Base-by-base conservation (phyloP, 805 yeast species). In the Hemisphaericaspora nanyangensis region DNA sequence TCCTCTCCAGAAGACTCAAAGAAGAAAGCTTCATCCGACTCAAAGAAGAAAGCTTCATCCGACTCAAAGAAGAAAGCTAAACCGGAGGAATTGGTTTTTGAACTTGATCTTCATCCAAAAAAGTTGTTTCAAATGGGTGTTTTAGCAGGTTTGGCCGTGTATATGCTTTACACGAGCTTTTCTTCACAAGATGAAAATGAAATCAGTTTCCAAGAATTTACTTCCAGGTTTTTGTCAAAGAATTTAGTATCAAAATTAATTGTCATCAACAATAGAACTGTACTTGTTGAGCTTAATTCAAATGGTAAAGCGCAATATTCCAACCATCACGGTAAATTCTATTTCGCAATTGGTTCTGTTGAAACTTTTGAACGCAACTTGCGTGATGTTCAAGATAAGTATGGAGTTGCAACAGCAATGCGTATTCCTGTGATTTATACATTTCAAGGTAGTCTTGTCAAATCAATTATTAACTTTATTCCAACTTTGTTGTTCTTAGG, bases 401-500 rank as follows among this genome's bases (percentile, higher is more conserved):
- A 79, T 38, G 72, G 74, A 1, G 76, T 85, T 26, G 77, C 81
- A 3, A 73, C 76, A 8, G 72, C 66, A 41, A 77, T 83, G 48
- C 74, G 86, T 47, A 69, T 91, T 22, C 99, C 99, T 0, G 89
- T 95, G 3, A 65, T 82, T 2, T 93, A 87, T 59, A 74, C 79
- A 24, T 79, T 77, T 46, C 87, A 82, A 57, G 87, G 89, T 1
- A 79, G 82, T 45, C 56, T 82, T 48, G 63, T 78, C 17, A 79
- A 81, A 37, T 71, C 82, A 28, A 46, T 86, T 22, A 66, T 81
- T 47, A 88, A 89, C 48, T 79, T 91, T 38, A 56, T 91, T 36
- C 99, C 99, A n/a, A 91, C 99, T 1, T 60, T 86, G 5, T 63
- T 91, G 39, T 76, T 93, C 68, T 79, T 93, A 51, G 97, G 90